Base-by-base conservation (phyloP, 805 yeast genomes). In the Lachancea sp. region DNA sequence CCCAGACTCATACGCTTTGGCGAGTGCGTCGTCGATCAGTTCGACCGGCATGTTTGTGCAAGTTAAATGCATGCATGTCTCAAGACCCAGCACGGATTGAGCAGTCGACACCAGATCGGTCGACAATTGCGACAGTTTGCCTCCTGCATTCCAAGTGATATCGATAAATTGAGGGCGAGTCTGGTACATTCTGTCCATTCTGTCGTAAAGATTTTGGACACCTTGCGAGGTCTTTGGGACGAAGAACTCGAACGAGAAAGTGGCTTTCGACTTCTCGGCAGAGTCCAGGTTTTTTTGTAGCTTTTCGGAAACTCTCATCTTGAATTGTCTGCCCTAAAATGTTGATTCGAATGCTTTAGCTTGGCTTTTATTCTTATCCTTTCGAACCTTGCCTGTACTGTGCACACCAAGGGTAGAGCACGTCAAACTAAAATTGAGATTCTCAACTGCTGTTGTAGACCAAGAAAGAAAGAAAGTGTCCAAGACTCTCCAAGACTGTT, bases 141-240 rank as follows among this genome's bases (percentile, higher is more conserved):
- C 75, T 34, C 99, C 99, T 2, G 99, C 99, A 59, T 91, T 91
- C 99, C 99, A 93, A 1, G 99, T 93, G 51, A 93, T 85, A 62
- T 93, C 99, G 48, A 93, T 81, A 65, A 93, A 93, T 52, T 85
- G 79, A 1, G 99, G 99, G 51, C 81, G 82, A 2, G 69, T 56
- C 52, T 85, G 87, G 65, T 86, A 88, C 99, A 93, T 93, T 64
- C 96, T 79, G 61, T 93, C 98, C 90, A 93, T 91, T 62, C 99
- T 76, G 65, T 93, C 98, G 69, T 90, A 91, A 48, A 93, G 72
- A 63, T 93, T 93, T 63, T 89, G 96, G 19, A 91, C 93, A 62
- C 99, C 99, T 66, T 93, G 97, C 18, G 91, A 74, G 0, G 99
- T 93, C 72, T 93, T 93, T 38, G 99, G 99, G 19, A 91, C 96